Conservation (phyloP, 1,139 yeast species). For the Candida tetrigidarum region DNA sequence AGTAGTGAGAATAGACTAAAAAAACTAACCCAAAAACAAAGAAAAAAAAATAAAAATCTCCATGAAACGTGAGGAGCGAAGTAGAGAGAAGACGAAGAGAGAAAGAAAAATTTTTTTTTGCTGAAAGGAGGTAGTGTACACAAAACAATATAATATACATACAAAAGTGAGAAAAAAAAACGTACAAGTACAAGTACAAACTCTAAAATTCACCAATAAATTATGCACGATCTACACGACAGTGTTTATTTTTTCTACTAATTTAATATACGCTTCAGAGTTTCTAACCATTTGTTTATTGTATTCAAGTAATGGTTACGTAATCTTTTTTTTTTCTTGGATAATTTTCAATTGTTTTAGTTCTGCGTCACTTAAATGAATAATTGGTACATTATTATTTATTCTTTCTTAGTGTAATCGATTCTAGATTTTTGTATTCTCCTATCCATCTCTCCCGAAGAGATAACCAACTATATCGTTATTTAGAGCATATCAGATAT, state of each 20-base stretch:
- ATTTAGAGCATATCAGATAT: too few species aligned
- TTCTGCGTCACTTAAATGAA: background rate
- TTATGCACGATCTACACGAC: conserved; percentile 2
- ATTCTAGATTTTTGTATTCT: background rate
- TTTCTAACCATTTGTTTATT: too few species aligned
- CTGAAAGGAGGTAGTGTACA: conserved; percentile 1
- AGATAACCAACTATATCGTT: too few species aligned
- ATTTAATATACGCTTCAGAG: background rate
- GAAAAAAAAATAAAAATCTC: too few species aligned
- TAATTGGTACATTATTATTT: too few species aligned
- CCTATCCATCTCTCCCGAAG: background rate
- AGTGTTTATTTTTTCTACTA: conserved; percentile 1
- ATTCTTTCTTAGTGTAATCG: background rate
- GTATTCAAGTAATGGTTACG: too few species aligned
- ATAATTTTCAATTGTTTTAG: too few species aligned
- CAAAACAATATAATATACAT: background rate
- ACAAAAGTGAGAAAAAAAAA: background rate
- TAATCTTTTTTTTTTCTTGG: background rate
- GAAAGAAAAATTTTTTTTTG: conserved; percentile 4
- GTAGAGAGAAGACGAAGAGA: background rate
- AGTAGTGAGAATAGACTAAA: too few species aligned
- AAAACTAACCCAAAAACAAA: background rate
- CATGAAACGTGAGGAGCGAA: background rate
- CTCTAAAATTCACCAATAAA: too few species aligned
- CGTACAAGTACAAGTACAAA: too few species aligned